phyloP scores from a whole-genome alignment of 371 early-diverging fungal genomes.

The Syncephalis fuscata region DNA sequence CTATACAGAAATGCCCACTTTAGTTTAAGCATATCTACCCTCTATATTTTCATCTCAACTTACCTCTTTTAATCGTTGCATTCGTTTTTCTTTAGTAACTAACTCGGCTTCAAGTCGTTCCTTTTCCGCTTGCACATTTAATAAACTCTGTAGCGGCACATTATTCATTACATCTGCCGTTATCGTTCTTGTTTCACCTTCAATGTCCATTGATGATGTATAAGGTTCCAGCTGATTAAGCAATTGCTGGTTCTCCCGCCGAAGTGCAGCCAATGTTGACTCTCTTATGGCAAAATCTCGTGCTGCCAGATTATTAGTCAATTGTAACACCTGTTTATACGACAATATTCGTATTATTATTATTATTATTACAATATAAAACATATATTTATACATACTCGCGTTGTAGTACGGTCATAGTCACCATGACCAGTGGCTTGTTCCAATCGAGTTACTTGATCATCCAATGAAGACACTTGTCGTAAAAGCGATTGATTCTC shows the following conservation, averaged over 20 bases:
- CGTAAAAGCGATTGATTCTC: conserved; percentile 13
- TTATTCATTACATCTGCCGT: background rate
- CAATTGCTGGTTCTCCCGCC: conserved; percentile 35
- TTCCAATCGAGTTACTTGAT: conserved; percentile 19
- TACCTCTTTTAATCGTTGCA: conserved; percentile 44
- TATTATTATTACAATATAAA: background rate
- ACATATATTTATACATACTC: conserved; percentile 9
- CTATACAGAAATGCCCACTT: conserved; percentile 7
- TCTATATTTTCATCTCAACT: background rate
- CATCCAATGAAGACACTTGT: conserved; percentile 10
- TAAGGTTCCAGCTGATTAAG: conserved; percentile 11
- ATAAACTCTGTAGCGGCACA: conserved; percentile 31
- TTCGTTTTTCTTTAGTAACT: conserved; percentile 36
- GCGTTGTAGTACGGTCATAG: conserved; percentile 28
- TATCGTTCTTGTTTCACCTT: background rate
- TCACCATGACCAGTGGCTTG: conserved; percentile 43
- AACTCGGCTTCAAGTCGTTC: conserved; percentile 18
- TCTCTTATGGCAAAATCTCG: conserved; percentile 43
- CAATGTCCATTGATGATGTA: too few species aligned
- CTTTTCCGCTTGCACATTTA: conserved; percentile 34
- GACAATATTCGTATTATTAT: background rate
- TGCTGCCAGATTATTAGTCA: conserved; percentile 56
- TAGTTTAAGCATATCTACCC: background rate
- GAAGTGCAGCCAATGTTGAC: conserved; percentile 30
- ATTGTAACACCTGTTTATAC: conserved; percentile 32